Conservation (phyloP, 441 rosid genomes). For the Jatropha podagrica region DNA sequence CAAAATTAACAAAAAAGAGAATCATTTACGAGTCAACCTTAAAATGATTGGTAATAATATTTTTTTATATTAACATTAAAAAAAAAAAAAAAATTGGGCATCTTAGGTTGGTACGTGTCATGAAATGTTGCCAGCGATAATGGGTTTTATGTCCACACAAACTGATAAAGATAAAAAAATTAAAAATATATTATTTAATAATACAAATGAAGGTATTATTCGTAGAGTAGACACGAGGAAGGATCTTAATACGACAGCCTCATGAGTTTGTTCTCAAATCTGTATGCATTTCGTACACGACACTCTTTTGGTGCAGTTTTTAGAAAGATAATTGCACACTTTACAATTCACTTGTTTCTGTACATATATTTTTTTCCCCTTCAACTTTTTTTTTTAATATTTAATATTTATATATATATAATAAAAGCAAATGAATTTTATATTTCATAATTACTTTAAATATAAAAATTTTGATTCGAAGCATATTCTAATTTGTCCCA, state of each 20-base stretch:
- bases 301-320: conserved; percentile 34
- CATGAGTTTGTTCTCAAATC: conserved; percentile 13
- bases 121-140: conserved; percentile 10
- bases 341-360: background rate
- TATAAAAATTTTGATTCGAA: too few species aligned
- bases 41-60: too few species aligned
- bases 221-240: background rate
- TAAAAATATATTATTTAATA: background rate
- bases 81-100: background rate
- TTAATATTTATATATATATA: too few species aligned
- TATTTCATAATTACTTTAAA: too few species aligned
- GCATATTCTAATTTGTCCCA: too few species aligned
- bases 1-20: background rate
- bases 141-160: conserved; percentile 8
- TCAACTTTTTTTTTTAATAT: too few species aligned
- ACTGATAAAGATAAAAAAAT: background rate
- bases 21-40: background rate
- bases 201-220: background rate
- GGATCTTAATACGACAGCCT: background rate
- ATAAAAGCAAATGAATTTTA: too few species aligned
- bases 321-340: background rate
- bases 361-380: too few species aligned
- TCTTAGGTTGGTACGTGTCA: conserved; percentile 12
- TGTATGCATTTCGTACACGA: conserved; percentile 37
- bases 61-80: too few species aligned